Percentiles rank a stretch among this genome's conserved stretches.
phyloP scores from a whole-genome alignment of 768 basidiomycete genomes.

The Xerocomellus chrysenteron region DNA sequence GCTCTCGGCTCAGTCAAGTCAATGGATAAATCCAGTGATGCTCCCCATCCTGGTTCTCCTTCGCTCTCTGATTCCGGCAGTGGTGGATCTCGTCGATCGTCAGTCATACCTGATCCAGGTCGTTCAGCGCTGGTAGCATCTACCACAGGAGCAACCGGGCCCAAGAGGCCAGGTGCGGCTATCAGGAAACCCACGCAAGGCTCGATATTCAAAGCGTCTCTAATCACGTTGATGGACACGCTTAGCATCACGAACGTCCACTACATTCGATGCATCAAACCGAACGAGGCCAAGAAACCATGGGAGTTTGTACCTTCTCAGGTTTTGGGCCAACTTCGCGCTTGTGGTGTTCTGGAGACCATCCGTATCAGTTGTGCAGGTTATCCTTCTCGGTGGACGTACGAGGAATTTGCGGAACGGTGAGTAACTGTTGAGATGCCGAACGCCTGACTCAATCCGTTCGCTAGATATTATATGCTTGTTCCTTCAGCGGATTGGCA shows the following conservation, averaged over 20 bases:
- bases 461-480: slow-evolving; percentile 91
- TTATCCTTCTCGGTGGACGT: slow-evolving; percentile 97
- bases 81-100: slow-evolving; percentile 74
- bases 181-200: slow-evolving; percentile 95
- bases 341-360: slow-evolving; percentile 98
- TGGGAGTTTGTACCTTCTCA: slow-evolving; percentile 98
- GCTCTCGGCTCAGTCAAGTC: slow-evolving; percentile 74
- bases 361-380: slow-evolving; percentile 99
- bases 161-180: slow-evolving; percentile 65
- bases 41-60: slow-evolving; percentile 71
- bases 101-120: slow-evolving; percentile 85
- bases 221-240: slow-evolving; percentile 95
- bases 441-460: slow-evolving; percentile 19
- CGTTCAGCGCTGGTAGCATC: slow-evolving; percentile 68
- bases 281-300: slow-evolving; percentile 92
- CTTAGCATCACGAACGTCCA: slow-evolving; percentile 97
- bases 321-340: slow-evolving; percentile 90
- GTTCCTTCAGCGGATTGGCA: slow-evolving; percentile 85
- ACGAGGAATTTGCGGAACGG: slow-evolving; percentile 98
- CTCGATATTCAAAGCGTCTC: slow-evolving; percentile 95
- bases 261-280: slow-evolving; percentile 99
- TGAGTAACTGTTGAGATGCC: slow-evolving; percentile 37
- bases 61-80: slow-evolving; percentile 77
- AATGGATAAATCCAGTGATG: slow-evolving; percentile 45
- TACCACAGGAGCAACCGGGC: slow-evolving; percentile 36